phyloP scores from a whole-genome alignment of 495 filamentous ascomycete species.

The Aspergillus kassunensis region DNA sequence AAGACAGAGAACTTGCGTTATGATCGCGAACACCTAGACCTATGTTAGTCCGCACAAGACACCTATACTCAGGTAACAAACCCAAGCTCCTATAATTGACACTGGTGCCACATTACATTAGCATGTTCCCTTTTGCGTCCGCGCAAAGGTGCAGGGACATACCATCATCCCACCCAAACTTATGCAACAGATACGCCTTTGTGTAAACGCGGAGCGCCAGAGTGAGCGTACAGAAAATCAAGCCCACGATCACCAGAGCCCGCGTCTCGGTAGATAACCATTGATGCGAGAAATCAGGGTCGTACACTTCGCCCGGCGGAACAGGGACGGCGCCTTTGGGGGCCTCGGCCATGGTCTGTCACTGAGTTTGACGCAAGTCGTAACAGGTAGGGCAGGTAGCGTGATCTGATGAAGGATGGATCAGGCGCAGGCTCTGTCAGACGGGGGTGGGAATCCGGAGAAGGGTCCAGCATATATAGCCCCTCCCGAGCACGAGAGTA shows the following conservation, averaged over 20 bases:
- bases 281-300: conserved; percentile 21
- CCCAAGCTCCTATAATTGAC: conserved; percentile 25
- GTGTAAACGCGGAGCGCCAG: conserved; percentile 23
- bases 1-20: conserved; percentile 18
- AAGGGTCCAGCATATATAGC: neutral
- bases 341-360: neutral
- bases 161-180: conserved; percentile 31
- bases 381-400: too few relatives aligned
- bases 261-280: conserved; percentile 14
- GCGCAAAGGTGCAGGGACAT: too few relatives aligned
- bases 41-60: neutral
- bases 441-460: neutral
- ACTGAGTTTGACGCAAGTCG: too few relatives aligned
- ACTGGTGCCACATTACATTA: too few relatives aligned
- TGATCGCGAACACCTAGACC: conserved; percentile 11
- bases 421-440: neutral
- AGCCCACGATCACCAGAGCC: conserved; percentile 12
- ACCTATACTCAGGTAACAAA: conserved; percentile 1
- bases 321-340: conserved; percentile 5
- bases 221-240: conserved; percentile 13
- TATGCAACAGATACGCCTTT: conserved; percentile 14
- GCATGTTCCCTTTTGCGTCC: too few relatives aligned
- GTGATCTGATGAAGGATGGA: neutral
- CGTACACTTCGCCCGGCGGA: conserved; percentile 12
- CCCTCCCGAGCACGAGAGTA: too few relatives aligned